Evolutionary conservation across 1,139 yeast species (phyloP).

Genomic region (Lodderomyces orthopsilosis): DNA sequence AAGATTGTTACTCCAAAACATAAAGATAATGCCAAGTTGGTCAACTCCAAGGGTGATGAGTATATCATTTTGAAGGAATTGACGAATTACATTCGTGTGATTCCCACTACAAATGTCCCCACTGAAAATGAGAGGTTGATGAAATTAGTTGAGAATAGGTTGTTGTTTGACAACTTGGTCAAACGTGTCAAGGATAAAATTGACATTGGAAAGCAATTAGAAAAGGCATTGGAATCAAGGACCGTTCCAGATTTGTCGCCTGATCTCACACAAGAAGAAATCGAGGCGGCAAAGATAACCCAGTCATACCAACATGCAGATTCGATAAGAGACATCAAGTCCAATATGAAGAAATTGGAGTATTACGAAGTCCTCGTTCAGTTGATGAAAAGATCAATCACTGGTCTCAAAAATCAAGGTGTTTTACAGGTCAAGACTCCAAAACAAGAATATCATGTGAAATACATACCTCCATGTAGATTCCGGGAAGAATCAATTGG

Average conservation of each 20-base stretch:
- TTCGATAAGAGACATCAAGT: constrained; percentile 13
- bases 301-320: constrained; percentile 18
- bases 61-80: constrained; percentile 38
- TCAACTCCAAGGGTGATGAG: constrained; percentile 41
- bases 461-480: constrained; percentile 32
- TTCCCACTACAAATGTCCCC: constrained; percentile 20
- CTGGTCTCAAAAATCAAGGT: constrained; percentile 17
- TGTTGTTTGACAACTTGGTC: constrained; percentile 27
- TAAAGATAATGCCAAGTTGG: constrained; percentile 23
- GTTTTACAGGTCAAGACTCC: constrained; percentile 28
- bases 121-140: constrained; percentile 15
- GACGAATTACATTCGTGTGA: constrained; percentile 27
- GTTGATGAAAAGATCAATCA: constrained; percentile 15
- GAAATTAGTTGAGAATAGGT: constrained; percentile 19
- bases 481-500: constrained; percentile 16
- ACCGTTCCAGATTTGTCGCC: constrained; percentile 1
- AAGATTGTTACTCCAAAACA: constrained; percentile 12
- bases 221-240: constrained; percentile 17
- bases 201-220: constrained; percentile 21
- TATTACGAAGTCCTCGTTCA: constrained; percentile 16
- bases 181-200: constrained; percentile 29
- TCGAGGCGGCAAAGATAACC: constrained; percentile 19
- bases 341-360: constrained; percentile 10
- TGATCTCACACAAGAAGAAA: constrained; percentile 17
- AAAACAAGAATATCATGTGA: constrained; percentile 22